Evolutionary conservation across 306 rosid species (phyloP), one percentile per base, ranked within the genome.

Genomic region (Casuarina equisetifolia): DNA sequence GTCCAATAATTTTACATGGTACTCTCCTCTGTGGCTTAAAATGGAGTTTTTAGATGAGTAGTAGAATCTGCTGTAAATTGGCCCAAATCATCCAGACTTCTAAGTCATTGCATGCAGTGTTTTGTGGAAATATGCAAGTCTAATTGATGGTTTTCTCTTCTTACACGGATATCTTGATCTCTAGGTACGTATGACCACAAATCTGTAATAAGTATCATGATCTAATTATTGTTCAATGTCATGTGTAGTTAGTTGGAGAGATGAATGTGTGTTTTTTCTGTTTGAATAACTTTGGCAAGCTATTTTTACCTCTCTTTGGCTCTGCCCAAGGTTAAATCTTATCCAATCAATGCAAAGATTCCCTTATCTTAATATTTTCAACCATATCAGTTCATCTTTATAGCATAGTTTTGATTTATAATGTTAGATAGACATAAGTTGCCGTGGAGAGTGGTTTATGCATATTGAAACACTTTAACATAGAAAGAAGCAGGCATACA

Each of bases 101-200:
- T 0, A 11, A 25, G 32, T 25, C 32, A 25, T 25, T 25, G 1
- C 32, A 25, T 25, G 32, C 32, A 25, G 32, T 25, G 32, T 25
- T 25, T 25, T 25, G 32, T 25, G 32, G 32, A 25, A 25, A 25
- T 25, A 25, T 25, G 32, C 32, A 25, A 25, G 32, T 25, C 32
- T 25, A 25, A 25, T 25, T 25, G 32, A 25, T 25, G 32, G 32
- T 25, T 25, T 25, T 25, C 32, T 25, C 32, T 45, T 62, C 2
- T 17, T 70, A 36, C 84, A 81, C 80, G 84, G 51, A 3, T 70
- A 4, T 71, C 72, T 75, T 38, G 63, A 50, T 69, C 42, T 42
- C 44, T 42, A 12, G 77, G 32, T 25, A 59, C 44, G 53, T 40
- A 51, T 51, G 45, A 16, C 40, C 3, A 51, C 39, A 9, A 46